Evolutionary conservation across 176 grass and related monocot species (phyloP).

Genomic region (Chrysopogon serrulatus): DNA sequence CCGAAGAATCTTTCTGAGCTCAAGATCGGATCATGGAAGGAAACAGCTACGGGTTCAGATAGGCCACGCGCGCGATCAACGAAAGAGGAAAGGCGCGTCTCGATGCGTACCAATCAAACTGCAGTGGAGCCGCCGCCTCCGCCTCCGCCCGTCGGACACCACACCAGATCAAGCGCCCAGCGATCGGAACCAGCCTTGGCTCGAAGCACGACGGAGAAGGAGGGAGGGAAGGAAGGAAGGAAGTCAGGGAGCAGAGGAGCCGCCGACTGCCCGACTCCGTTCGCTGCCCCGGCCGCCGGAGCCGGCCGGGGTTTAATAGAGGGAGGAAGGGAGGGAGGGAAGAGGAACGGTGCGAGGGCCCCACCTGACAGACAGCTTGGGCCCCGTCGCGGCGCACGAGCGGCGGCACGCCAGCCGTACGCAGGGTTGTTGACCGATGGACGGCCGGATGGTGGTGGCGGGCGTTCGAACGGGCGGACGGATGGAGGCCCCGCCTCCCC

Average conservation of each 20-base stretch:
- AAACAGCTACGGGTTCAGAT: background rate
- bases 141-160: background rate
- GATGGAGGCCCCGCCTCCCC: background rate
- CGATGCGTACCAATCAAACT: slow-evolving; percentile 16
- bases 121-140: background rate
- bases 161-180: background rate
- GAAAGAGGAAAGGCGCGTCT: background rate
- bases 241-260: background rate
- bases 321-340: too few relatives aligned
- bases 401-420: background rate
- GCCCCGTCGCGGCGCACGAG: background rate
- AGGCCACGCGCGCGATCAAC: background rate
- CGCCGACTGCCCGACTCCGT: background rate
- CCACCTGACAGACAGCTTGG: slow-evolving; percentile 8
- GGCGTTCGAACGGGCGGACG: background rate
- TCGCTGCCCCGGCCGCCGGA: background rate
- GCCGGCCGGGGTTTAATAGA: slow-evolving; percentile 2
- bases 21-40: background rate
- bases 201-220: background rate
- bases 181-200: background rate
- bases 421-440: background rate
- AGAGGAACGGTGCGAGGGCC: background rate
- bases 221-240: too few relatives aligned
- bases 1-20: background rate
- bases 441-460: slow-evolving; percentile 15